Evolutionary conservation across 1,139 yeast species (phyloP).

Genomic region (Hansenula sp.): DNA sequence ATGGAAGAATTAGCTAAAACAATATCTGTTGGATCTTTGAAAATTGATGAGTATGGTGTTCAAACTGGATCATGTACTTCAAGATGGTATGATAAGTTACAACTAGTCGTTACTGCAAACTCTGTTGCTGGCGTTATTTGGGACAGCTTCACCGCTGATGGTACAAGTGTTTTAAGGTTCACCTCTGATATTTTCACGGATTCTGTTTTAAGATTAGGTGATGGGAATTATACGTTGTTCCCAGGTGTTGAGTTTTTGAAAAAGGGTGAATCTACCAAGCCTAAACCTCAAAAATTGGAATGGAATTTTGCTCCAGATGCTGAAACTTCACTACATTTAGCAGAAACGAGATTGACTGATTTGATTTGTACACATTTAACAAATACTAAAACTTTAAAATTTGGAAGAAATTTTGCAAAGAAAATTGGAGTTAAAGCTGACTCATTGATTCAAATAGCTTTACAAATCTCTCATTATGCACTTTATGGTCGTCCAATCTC

Average conservation of each 20-base stretch:
- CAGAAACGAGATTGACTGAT: constrained; percentile 76
- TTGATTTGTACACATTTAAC: constrained; percentile 69
- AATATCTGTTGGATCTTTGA: constrained; percentile 64
- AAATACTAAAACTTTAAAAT: constrained; percentile 36
- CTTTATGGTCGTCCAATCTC: constrained; percentile 67
- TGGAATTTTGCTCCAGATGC: constrained; percentile 49
- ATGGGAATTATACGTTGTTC: constrained; percentile 56
- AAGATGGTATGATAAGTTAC: constrained; percentile 78
- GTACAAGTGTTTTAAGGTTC: constrained; percentile 69
- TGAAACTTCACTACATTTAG: constrained; percentile 49
- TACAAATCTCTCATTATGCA: constrained; percentile 71
- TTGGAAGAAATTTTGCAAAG: constrained; percentile 44
- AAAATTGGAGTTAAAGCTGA: constrained; percentile 58
- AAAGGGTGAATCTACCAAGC: constrained; percentile 30
- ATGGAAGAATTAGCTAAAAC: constrained; percentile 30
- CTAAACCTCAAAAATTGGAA: constrained; percentile 36
- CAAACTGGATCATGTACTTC: constrained; percentile 76
- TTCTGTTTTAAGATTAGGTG: constrained; percentile 66
- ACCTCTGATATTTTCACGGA: constrained; percentile 76
- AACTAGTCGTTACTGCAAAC: constrained; percentile 62
- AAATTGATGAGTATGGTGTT: constrained; percentile 49
- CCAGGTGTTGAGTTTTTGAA: constrained; percentile 16
- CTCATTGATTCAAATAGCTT: constrained; percentile 61
- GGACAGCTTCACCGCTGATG: constrained; percentile 76
- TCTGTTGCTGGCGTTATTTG: constrained; percentile 76